A percentile compares a stretch with the other conserved stretches of the same genome.
These are phyloP conservation scores for Seminavis robusta DNA, from an alignment of 108 stramenopile genomes.

Conservation along the genomic window DNA sequence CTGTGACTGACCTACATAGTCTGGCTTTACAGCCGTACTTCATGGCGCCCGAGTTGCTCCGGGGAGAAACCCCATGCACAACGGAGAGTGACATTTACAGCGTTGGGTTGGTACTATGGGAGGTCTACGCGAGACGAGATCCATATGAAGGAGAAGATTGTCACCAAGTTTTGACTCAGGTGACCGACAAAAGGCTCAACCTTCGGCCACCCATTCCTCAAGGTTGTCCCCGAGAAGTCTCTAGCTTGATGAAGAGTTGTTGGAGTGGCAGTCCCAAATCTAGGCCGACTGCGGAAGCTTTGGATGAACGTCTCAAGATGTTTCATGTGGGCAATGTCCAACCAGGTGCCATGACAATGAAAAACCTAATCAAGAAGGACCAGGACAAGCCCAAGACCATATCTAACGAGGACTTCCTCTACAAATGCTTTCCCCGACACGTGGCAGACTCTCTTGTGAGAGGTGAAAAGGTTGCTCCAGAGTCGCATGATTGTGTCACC, in stretches of 20 bases:
- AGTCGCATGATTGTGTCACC: slow-evolving; percentile 13
- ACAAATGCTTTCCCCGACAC: slow-evolving; percentile 38
- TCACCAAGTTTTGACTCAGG: slow-evolving; percentile 8
- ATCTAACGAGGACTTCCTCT: slow-evolving; percentile 7
- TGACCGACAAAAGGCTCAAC: slow-evolving; percentile 13
- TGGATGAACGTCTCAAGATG: slow-evolving; percentile 23
- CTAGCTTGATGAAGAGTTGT: slow-evolving; percentile 14
- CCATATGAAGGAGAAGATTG: slow-evolving; percentile 44
- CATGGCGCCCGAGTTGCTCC: slow-evolving; percentile 88
- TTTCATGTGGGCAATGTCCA: slow-evolving; percentile 23
- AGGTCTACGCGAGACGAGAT: slow-evolving; percentile 39
- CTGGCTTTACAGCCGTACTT: slow-evolving; percentile 94
- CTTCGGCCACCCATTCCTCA: slow-evolving; percentile 20
- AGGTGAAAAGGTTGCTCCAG: slow-evolving; percentile 45
- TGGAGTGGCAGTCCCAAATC: slow-evolving; percentile 8
- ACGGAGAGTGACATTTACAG: slow-evolving; percentile 52
- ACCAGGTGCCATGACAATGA: no score
- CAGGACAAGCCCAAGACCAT: not conserved
- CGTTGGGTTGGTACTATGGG: slow-evolving; percentile 51
- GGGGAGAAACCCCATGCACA: slow-evolving; percentile 36
- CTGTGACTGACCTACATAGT: no score
- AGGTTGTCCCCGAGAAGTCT: slow-evolving; percentile 9
- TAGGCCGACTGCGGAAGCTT: slow-evolving; percentile 9
- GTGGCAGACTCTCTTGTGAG: slow-evolving; percentile 35
- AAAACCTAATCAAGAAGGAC: no score